Percentiles rank a stretch among this genome's conserved stretches.
Conservation (phyloP, 345 rosid genomes). For the Rubroshorea leprosula region DNA sequence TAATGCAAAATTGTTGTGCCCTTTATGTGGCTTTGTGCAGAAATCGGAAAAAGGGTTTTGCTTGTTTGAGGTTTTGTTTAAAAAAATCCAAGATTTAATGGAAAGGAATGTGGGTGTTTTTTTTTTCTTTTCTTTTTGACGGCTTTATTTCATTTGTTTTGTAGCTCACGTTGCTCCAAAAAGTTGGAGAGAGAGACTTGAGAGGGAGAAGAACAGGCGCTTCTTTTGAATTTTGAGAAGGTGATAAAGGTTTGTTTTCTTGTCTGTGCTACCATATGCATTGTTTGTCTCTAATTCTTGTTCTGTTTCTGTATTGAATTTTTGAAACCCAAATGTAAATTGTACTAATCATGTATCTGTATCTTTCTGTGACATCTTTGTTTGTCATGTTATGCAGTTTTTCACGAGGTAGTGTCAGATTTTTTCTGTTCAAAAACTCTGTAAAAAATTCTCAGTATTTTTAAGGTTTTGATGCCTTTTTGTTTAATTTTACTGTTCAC, state of each 20-base stretch:
- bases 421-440: constrained; percentile 24
- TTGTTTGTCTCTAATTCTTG: constrained; percentile 21
- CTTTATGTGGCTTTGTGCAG: constrained; percentile 1
- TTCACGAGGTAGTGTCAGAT: constrained; percentile 93
- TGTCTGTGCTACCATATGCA: neutral
- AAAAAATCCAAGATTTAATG: neutral
- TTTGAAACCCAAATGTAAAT: neutral
- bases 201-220: constrained; percentile 10
- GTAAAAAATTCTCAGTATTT: constrained; percentile 7
- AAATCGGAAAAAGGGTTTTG: neutral
- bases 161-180: constrained; percentile 33
- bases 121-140: constrained; percentile 1
- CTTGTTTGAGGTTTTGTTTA: neutral
- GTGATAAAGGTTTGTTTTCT: constrained; percentile 15
- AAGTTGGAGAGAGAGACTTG: constrained; percentile 19
- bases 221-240: constrained; percentile 29
- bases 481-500: constrained; percentile 22
- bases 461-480: constrained; percentile 10
- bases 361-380: constrained; percentile 53
- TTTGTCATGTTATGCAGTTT: constrained; percentile 72
- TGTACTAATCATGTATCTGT: constrained; percentile 9
- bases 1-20: neutral
- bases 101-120: neutral
- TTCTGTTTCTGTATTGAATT: constrained; percentile 5
- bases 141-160: neutral